Conservation (phyloP, 441 rosid genomes). For the Gossypium schwendimanii region DNA sequence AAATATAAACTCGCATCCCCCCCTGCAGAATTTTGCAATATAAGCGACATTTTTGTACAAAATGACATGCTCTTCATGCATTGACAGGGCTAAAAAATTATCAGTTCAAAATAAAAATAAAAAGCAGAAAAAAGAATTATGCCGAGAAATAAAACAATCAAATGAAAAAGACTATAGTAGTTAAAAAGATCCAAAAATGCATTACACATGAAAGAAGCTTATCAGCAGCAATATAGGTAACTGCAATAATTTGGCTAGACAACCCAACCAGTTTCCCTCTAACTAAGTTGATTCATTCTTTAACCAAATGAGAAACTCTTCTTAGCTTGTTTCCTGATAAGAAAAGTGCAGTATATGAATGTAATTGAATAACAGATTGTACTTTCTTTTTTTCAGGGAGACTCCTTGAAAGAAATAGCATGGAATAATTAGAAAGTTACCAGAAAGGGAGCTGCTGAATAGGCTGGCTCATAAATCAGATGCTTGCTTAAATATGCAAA, state of each 20-base stretch:
- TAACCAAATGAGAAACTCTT: constrained; percentile 3
- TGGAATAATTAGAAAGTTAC: not conserved
- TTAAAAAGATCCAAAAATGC: not conserved
- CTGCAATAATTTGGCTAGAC: not conserved
- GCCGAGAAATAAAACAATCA: not conserved
- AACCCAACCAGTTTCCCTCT: not conserved
- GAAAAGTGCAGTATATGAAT: not conserved
- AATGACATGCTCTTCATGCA: not conserved
- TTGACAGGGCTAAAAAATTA: not conserved
- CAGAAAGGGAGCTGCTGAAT: not conserved
- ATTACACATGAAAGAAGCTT: not conserved
- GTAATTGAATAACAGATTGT: not conserved
- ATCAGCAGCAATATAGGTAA: not conserved
- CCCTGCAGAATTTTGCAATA: constrained; percentile 45
- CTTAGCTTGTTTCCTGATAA: not conserved
- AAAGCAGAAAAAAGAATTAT: not conserved
- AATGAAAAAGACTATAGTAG: not conserved
- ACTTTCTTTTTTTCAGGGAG: not conserved
- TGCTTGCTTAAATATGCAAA: not conserved
- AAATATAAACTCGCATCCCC: constrained; percentile 66
- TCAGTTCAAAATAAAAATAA: not conserved
- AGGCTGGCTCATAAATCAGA: not conserved
- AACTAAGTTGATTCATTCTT: not conserved
- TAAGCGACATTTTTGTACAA: not conserved
- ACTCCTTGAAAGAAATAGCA: not conserved